Evolutionary conservation across 2,329 filamentous ascomycete species (phyloP).

Genomic region (Arachnomyces sp.): DNA sequence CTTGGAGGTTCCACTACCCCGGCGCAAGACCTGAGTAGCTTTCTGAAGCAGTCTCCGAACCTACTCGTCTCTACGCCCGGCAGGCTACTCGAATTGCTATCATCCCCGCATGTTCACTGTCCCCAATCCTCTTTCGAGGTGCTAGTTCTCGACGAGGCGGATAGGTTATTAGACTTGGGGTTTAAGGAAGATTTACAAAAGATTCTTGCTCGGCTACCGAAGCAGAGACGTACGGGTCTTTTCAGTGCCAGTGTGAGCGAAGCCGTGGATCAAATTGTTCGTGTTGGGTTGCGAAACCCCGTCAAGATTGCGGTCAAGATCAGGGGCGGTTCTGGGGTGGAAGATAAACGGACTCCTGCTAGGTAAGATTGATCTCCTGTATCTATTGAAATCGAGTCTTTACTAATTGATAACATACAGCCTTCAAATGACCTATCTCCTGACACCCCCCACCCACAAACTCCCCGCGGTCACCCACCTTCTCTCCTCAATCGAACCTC

Average conservation of each 20-base stretch:
- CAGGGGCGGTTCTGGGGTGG: constrained; percentile 61
- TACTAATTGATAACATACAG: constrained; percentile 28
- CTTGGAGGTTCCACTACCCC: constrained; percentile 74
- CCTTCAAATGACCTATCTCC: constrained; percentile 80
- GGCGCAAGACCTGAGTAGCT: constrained; percentile 76
- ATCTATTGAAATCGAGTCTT: not conserved
- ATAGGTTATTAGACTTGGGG: constrained; percentile 82
- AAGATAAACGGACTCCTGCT: constrained; percentile 82
- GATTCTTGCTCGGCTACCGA: constrained; percentile 75
- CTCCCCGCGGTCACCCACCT: constrained; percentile 65
- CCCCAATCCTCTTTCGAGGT: constrained; percentile 84
- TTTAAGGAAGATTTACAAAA: constrained; percentile 86
- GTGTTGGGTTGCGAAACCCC: constrained; percentile 84
- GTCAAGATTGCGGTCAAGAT: constrained; percentile 94
- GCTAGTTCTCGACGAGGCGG: constrained; percentile 88
- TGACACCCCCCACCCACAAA: constrained; percentile 69
- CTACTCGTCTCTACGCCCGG: constrained; percentile 86
- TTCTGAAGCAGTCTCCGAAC: constrained; percentile 77
- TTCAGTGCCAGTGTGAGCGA: constrained; percentile 97
- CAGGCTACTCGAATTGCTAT: constrained; percentile 75
- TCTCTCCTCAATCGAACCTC: constrained; percentile 59
- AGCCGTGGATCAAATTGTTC: constrained; percentile 84
- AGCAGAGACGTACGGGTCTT: constrained; percentile 84
- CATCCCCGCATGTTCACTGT: constrained; percentile 78
- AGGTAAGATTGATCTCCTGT: constrained; percentile 33